Conservation (phyloP, 768 basidiomycete species). For the Lactarius trivialis region DNA sequence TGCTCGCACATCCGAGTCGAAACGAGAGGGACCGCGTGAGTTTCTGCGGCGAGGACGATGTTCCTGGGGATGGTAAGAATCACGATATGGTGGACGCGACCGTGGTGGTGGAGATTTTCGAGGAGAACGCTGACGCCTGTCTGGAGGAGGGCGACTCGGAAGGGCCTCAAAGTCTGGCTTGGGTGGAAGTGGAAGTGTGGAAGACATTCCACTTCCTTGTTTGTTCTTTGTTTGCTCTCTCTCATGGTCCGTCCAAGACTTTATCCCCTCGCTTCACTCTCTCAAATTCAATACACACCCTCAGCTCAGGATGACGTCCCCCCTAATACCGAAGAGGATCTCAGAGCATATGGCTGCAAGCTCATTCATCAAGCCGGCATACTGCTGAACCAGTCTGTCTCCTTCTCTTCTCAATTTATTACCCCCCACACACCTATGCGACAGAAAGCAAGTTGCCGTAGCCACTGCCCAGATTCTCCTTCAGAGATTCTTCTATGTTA, state of each 20-base stretch:
- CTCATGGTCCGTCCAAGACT: conserved; percentile 28
- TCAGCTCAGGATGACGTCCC: conserved; percentile 81
- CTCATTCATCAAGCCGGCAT: conserved; percentile 93
- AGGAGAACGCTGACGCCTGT: conserved; percentile 25
- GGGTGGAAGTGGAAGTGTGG: conserved; percentile 31
- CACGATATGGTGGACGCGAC: conserved; percentile 17
- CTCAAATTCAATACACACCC: conserved; percentile 74
- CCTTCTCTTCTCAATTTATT: not conserved
- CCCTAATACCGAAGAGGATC: conserved; percentile 73
- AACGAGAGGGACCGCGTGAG: conserved; percentile 14
- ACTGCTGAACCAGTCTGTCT: conserved; percentile 76
- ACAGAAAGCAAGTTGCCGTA: conserved; percentile 94
- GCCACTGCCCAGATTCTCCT: conserved; percentile 95
- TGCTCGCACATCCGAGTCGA: conserved; percentile 8
- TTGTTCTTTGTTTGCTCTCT: conserved; percentile 23
- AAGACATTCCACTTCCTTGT: conserved; percentile 23
- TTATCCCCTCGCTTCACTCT: conserved; percentile 76
- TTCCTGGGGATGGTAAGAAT: conserved; percentile 7
- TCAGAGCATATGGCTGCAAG: conserved; percentile 88
- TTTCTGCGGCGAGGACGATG: conserved; percentile 16
- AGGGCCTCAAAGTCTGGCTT: conserved; percentile 30
- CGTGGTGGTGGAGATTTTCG: conserved; percentile 12
- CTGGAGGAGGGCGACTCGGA: conserved; percentile 24
- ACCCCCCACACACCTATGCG: conserved; percentile 4
- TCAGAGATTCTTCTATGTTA: conserved; percentile 95